phyloP scores from a whole-genome alignment of 2,329 filamentous ascomycete species.

The Ceratocystis smalleyi region DNA sequence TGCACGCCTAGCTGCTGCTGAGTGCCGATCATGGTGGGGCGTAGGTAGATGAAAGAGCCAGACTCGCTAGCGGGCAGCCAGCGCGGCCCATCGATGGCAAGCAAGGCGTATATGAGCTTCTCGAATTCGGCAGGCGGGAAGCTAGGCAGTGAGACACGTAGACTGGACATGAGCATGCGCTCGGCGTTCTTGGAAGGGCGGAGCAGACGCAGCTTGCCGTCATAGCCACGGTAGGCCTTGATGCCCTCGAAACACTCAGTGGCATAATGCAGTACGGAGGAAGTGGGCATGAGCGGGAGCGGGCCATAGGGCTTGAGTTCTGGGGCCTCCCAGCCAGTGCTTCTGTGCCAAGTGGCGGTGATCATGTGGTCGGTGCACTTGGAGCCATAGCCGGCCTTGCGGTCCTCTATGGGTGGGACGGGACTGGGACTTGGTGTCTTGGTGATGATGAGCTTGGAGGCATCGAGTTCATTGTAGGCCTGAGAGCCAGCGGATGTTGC shows the following conservation, averaged over 20 bases:
- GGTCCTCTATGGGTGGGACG: constrained; percentile 36
- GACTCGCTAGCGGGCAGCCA: constrained; percentile 60
- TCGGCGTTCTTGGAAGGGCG: constrained; percentile 57
- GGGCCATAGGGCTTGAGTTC: constrained; percentile 64
- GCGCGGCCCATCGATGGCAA: constrained; percentile 56
- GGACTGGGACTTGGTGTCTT: constrained; percentile 34
- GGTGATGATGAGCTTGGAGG: constrained; percentile 44
- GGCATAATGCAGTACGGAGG: constrained; percentile 71
- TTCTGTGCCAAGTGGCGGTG: constrained; percentile 49
- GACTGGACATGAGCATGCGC: constrained; percentile 44
- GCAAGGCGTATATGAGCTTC: constrained; percentile 55
- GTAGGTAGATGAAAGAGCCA: constrained; percentile 66
- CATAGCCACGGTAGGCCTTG: constrained; percentile 67
- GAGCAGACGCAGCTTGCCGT: constrained; percentile 61
- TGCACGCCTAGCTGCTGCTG: constrained; percentile 68
- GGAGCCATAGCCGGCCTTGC: constrained; percentile 34
- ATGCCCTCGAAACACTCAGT: constrained; percentile 81
- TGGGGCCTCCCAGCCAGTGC: constrained; percentile 56
- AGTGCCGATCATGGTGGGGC: constrained; percentile 74
- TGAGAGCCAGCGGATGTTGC: constrained; percentile 25
- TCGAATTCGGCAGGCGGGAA: constrained; percentile 59
- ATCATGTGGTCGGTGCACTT: constrained; percentile 81
- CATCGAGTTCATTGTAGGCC: constrained; percentile 44
- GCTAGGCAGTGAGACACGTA: constrained; percentile 56
- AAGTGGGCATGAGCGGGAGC: constrained; percentile 63